Base-by-base conservation (phyloP, 371 early-diverging fungal genomes). In the Mucor indicus region DNA sequence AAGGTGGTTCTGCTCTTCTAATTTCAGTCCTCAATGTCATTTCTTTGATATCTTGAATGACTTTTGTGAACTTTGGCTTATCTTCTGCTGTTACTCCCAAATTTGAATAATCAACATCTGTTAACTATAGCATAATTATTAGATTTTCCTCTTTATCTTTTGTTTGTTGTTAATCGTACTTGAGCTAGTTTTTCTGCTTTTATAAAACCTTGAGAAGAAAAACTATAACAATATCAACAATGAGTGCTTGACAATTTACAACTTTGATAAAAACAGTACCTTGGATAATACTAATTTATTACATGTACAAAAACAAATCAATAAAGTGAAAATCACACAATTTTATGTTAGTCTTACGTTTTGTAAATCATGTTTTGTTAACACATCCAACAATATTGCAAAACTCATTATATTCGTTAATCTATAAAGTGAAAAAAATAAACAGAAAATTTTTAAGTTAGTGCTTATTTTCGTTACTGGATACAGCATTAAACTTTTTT, bases 241-340 rank as follows among this genome's bases (percentile, higher is more conserved):
- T 15, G 3, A 20, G 13, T 24, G 45, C 4, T 1, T 25, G 0
- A 11, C 21, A 17, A 27, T 35, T 27, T 9, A n/a, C 4, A 9
- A 9, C 4, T 9, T 15, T 33, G 4, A 9, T 13, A 33, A 4
- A 5, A 33, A 33, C n/a, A n/a, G 6, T 55, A 61, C 61, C 23
- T 47, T 36, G 61, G 48, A 41, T 61, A 61, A 48, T 56, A 61
- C 61, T 61, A 48, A 1, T 9, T 10, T 38, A 24, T 33, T 33
- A 33, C 8, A 12, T 8, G 6, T 8, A 6, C 30, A 12, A 29
- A 12, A 29, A 29, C 30, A 6, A 6, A 6, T 29, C 8, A 12
- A 29, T 8, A 12, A 29, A 15, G 6, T n/a, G 35, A 9, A n/a
- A 13, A 33, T 15, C 4, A 11, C n/a, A 13, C n/a, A 9, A 11